These are phyloP conservation scores for Lactarius trivialis DNA, from an alignment of 768 basidiomycete species.

Conservation along the genomic window DNA sequence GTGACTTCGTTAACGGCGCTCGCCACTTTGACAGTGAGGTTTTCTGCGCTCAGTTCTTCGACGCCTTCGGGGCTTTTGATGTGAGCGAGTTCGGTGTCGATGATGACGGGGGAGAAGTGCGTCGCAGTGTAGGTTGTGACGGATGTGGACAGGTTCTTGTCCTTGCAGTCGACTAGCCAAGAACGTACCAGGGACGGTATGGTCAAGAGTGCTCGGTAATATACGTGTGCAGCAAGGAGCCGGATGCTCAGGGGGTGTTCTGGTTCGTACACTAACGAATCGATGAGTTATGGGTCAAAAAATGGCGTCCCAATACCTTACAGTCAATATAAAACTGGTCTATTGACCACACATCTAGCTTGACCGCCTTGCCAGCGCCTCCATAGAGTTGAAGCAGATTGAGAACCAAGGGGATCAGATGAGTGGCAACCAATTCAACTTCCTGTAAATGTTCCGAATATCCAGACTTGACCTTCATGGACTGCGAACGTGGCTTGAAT, in stretches of 20 bases:
- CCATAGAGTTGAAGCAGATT: constrained; percentile 59
- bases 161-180: constrained; percentile 85
- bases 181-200: constrained; percentile 80
- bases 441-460: constrained; percentile 85
- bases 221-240: constrained; percentile 79
- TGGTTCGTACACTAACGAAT: constrained; percentile 50
- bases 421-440: constrained; percentile 50
- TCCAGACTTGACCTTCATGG: constrained; percentile 74
- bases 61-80: constrained; percentile 50
- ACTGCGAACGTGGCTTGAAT: constrained; percentile 41
- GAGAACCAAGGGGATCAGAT: constrained; percentile 70
- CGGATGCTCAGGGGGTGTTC: constrained; percentile 45
- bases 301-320: constrained; percentile 32
- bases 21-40: constrained; percentile 72
- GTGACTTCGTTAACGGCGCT: constrained; percentile 71
- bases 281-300: not conserved
- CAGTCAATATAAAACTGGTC: constrained; percentile 77
- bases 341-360: constrained; percentile 78
- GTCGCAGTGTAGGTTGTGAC: constrained; percentile 74
- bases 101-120: constrained; percentile 86
- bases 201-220: constrained; percentile 77
- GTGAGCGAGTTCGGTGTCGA: constrained; percentile 72
- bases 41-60: constrained; percentile 65
- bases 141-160: constrained; percentile 75
- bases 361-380: constrained; percentile 60